phyloP scores from a whole-genome alignment of 2,329 filamentous ascomycete genomes.

The Aschersonia sp. region DNA sequence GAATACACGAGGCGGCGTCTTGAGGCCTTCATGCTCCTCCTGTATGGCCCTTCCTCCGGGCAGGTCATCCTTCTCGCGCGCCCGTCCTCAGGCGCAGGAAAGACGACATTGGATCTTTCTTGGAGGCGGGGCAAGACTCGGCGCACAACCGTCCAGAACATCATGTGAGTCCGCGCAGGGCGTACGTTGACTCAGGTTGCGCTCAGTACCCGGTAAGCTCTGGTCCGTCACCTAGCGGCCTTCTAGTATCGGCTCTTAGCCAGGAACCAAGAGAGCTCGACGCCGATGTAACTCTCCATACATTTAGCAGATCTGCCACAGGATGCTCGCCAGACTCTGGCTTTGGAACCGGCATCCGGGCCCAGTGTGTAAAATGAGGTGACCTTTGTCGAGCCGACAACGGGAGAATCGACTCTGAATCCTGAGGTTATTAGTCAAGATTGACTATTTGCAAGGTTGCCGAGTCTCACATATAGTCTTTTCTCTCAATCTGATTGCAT shows the following conservation, averaged over 20 bases:
- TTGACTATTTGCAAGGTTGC: no score
- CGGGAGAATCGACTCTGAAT: no score
- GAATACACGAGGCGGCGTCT: not conserved
- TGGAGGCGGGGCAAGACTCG: no score
- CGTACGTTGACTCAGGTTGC: not conserved
- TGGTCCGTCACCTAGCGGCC: not conserved
- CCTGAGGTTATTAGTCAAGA: no score
- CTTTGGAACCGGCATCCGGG: no score
- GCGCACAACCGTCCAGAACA: not conserved
- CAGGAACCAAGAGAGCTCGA: not conserved
- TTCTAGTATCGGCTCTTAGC: not conserved
- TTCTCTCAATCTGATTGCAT: not conserved
- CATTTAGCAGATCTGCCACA: not conserved
- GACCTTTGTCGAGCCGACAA: not conserved
- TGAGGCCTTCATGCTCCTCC: no score
- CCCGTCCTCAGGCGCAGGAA: no score
- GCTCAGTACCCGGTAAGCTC: not conserved
- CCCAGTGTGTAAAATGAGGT: not conserved
- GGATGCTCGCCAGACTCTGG: no score
- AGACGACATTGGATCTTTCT: no score
- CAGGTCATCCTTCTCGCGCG: no score
- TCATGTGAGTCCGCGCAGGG: no score
- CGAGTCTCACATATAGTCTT: not conserved
- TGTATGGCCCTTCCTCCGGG: no score
- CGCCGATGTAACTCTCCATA: not conserved